Conservation (phyloP, 129 eudicot genomes). For the Kitagawia praeruptora region DNA sequence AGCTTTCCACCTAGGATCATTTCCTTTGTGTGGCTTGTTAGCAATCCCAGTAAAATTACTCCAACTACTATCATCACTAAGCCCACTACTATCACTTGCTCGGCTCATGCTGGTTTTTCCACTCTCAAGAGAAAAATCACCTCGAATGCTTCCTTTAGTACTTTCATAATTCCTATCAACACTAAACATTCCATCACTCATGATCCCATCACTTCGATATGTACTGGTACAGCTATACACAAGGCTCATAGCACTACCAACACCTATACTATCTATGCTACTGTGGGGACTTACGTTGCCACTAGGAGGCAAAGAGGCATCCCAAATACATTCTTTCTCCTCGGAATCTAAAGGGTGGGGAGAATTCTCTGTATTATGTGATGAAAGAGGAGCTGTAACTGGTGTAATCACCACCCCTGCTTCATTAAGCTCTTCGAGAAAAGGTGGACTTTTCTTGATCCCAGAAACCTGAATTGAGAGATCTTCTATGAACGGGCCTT, state of each 20-base stretch:
- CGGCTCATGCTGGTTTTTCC: conserved; percentile 76
- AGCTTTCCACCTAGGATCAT: conserved; percentile 95
- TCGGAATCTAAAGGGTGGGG: conserved; percentile 45
- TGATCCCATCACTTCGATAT: conserved; percentile 46
- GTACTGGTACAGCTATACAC: conserved; percentile 52
- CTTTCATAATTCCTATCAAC: conserved; percentile 44
- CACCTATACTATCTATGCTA: conserved; percentile 63
- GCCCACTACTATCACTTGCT: conserved; percentile 91
- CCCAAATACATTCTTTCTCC: conserved; percentile 89
- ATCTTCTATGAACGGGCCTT: conserved; percentile 76
- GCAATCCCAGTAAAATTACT: conserved; percentile 76
- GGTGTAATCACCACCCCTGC: conserved; percentile 34
- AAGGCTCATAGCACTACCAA: conserved; percentile 61
- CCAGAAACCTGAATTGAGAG: conserved; percentile 45
- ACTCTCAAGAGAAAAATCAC: conserved; percentile 62
- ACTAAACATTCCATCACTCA: conserved; percentile 83
- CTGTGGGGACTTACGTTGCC: conserved; percentile 81
- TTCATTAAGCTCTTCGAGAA: conserved; percentile 39
- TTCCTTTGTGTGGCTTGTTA: conserved; percentile 87
- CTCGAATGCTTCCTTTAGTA: conserved; percentile 45
- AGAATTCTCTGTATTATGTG: conserved; percentile 44
- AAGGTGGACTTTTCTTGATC: conserved; percentile 38
- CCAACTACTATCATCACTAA: conserved; percentile 93
- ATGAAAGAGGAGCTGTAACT: conserved; percentile 46
- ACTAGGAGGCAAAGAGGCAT: conserved; percentile 88